Evolutionary conservation across 2,329 filamentous ascomycete genomes (phyloP).

Genomic region (Pseudohalonectria lignicola): DNA sequence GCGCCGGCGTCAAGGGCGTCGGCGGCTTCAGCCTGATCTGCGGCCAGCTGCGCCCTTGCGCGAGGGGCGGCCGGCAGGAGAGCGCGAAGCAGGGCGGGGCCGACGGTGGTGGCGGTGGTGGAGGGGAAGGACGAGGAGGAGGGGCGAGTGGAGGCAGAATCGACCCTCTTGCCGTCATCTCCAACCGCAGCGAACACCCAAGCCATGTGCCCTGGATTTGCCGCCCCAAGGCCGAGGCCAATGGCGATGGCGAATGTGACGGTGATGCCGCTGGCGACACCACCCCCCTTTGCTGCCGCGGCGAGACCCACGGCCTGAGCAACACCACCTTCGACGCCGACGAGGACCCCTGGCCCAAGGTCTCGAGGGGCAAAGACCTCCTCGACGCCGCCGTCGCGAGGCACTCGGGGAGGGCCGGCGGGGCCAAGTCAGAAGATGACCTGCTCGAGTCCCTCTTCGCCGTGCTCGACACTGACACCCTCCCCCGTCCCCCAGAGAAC

Average conservation of each 20-base stretch:
- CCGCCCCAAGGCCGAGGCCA: no score
- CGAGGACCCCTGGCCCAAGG: constrained; percentile 43
- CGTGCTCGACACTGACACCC: constrained; percentile 45
- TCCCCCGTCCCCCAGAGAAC: constrained; percentile 26
- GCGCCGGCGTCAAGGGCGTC: constrained; percentile 44
- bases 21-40: constrained; percentile 59
- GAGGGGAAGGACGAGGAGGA: no score
- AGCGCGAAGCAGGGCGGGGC: constrained; percentile 8
- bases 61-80: constrained; percentile 11
- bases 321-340: constrained; percentile 45
- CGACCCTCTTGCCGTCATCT: constrained; percentile 48
- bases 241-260: no score
- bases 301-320: constrained; percentile 47
- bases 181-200: constrained; percentile 43
- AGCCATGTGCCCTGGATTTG: constrained; percentile 48
- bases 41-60: constrained; percentile 44
- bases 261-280: no score
- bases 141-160: no score
- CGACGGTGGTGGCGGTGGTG: no score
- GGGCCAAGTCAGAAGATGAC: constrained; percentile 26
- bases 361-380: constrained; percentile 38
- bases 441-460: constrained; percentile 40
- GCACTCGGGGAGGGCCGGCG: constrained; percentile 13
- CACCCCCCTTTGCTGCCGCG: no score
- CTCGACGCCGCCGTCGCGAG: constrained; percentile 30